Evolutionary conservation across 495 filamentous ascomycete species (phyloP).

Genomic region (Xylaria cubensis): DNA sequence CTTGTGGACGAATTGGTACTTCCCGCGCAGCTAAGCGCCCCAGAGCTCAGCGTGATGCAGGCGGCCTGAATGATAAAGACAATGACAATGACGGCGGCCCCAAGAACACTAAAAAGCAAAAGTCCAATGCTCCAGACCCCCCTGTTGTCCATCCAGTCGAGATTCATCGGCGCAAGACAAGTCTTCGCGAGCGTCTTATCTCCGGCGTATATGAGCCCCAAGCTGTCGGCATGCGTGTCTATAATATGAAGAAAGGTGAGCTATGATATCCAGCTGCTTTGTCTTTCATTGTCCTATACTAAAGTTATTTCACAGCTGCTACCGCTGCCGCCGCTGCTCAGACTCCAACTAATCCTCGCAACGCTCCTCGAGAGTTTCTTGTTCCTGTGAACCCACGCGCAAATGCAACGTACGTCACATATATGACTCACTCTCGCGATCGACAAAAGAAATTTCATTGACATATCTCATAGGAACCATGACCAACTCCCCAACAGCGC

Average conservation of each 20-base stretch:
- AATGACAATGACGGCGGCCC: not conserved
- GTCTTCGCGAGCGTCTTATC: constrained; percentile 19
- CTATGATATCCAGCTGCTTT: not conserved
- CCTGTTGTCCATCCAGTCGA: not conserved
- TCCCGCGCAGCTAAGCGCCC: not conserved
- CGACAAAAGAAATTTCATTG: too few species aligned
- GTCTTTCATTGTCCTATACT: not conserved
- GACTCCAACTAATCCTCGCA: not conserved
- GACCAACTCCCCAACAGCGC: not conserved
- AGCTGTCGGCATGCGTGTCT: constrained; percentile 9
- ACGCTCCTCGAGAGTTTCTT: not conserved
- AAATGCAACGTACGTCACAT: not conserved
- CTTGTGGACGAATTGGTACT: not conserved
- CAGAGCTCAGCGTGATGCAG: not conserved
- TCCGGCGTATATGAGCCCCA: not conserved
- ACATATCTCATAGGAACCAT: not conserved
- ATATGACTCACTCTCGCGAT: not conserved
- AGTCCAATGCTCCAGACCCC: not conserved
- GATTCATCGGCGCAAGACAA: constrained; percentile 1
- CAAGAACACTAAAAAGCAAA: not conserved
- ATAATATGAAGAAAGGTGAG: constrained; percentile 13
- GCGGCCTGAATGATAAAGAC: not conserved
- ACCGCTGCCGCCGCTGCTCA: not conserved
- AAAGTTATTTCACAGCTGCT: not conserved
- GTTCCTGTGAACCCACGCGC: not conserved